A percentile compares a stretch with the other conserved stretches of the same genome.
phyloP scores from a whole-genome alignment of 345 rosid genomes.

The Euphorbia tirucalli region DNA sequence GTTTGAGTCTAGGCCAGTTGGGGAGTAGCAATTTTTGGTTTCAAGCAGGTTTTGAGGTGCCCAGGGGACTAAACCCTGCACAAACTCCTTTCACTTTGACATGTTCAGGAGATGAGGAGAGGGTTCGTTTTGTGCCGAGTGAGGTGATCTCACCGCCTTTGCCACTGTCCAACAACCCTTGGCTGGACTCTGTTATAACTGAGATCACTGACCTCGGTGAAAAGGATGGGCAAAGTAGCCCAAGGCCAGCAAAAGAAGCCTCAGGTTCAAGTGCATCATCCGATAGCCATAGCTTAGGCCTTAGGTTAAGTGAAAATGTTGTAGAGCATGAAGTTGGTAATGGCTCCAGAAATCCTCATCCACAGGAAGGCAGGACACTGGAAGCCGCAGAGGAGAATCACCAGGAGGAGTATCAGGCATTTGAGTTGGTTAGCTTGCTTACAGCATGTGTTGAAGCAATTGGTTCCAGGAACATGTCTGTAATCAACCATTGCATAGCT shows the following conservation, averaged over 20 bases:
- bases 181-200: conserved; percentile 70
- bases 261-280: conserved; percentile 85
- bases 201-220: conserved; percentile 72
- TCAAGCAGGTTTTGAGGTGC: conserved; percentile 45
- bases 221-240: conserved; percentile 59
- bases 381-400: conserved; percentile 50
- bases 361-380: conserved; percentile 31
- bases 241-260: conserved; percentile 56
- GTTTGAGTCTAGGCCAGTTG: conserved; percentile 44
- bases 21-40: conserved; percentile 66
- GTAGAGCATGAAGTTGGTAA: conserved; percentile 49
- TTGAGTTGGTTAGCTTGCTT: conserved; percentile 74
- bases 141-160: conserved; percentile 66
- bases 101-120: conserved; percentile 65
- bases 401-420: conserved; percentile 50
- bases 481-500: conserved; percentile 60
- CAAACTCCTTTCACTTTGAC: conserved; percentile 69
- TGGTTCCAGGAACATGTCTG: conserved; percentile 56
- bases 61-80: conserved; percentile 39
- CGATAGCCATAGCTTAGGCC: conserved; percentile 59
- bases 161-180: conserved; percentile 64
- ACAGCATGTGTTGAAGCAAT: conserved; percentile 83
- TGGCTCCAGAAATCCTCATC: conserved; percentile 53
- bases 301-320: conserved; percentile 44
- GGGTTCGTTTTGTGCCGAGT: conserved; percentile 65